These are phyloP conservation scores for Corylus avellana DNA, from an alignment of 306 rosid species.

Conservation along the genomic window DNA sequence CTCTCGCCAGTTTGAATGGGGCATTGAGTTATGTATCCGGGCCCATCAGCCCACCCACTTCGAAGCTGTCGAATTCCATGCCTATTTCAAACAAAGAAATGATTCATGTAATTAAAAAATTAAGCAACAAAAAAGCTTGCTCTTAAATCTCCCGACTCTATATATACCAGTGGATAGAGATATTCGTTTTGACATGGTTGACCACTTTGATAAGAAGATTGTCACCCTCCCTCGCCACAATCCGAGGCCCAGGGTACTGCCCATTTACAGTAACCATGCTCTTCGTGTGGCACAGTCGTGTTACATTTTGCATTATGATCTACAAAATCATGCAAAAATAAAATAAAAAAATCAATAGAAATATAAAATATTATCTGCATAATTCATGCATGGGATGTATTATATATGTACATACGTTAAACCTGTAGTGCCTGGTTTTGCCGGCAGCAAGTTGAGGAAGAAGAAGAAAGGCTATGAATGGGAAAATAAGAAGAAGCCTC, in stretches of 20 bases:
- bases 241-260: constrained; percentile 3
- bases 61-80: constrained; percentile 9
- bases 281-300: constrained; percentile 22
- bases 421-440: constrained; percentile 12
- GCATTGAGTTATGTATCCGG: constrained; percentile 5
- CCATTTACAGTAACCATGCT: constrained; percentile 20
- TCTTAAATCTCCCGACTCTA: background rate
- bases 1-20: background rate
- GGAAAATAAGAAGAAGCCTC: background rate
- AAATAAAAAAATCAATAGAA: too few relatives aligned
- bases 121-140: too few relatives aligned
- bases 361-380: too few relatives aligned
- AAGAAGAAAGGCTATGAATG: background rate
- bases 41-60: constrained; percentile 14
- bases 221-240: constrained; percentile 20
- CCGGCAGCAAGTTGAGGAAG: constrained; percentile 2
- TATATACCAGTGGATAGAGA: constrained; percentile 13
- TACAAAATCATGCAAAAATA: background rate
- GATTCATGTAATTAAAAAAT: too few relatives aligned
- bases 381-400: background rate
- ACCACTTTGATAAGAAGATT: constrained; percentile 10
- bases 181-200: constrained; percentile 1
- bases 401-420: background rate
- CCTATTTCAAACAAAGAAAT: background rate
- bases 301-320: background rate